A percentile compares a stretch with the other conserved stretches of the same genome.
phyloP scores from a whole-genome alignment of 2,329 filamentous ascomycete genomes.

The Ophiostoma quercus region DNA sequence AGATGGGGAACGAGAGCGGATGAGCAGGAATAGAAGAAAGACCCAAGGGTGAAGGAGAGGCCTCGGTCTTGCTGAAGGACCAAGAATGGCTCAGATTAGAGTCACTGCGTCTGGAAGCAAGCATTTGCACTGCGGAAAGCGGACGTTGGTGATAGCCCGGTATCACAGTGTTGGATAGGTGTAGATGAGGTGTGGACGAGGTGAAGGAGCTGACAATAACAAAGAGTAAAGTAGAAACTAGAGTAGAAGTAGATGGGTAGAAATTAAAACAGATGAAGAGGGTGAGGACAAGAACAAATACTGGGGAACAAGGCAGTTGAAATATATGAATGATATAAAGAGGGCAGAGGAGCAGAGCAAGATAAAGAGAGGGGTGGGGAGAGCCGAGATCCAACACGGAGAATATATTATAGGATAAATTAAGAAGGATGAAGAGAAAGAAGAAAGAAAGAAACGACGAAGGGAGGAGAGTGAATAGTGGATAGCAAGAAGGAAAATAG shows the following conservation, averaged over 20 bases:
- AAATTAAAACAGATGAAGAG: slow-evolving; percentile 10
- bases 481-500: neutral
- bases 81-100: slow-evolving; percentile 49
- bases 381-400: neutral
- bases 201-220: neutral
- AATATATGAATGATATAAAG: slow-evolving; percentile 10
- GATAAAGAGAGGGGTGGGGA: neutral
- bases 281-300: slow-evolving; percentile 6
- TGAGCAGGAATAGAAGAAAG: slow-evolving; percentile 42
- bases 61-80: slow-evolving; percentile 50
- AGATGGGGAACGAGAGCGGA: slow-evolving; percentile 37
- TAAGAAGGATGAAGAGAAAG: neutral
- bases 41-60: slow-evolving; percentile 34
- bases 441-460: neutral
- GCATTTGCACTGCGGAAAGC: slow-evolving; percentile 41
- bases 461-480: neutral
- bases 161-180: neutral
- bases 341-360: neutral
- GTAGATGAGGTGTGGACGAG: neutral
- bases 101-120: slow-evolving; percentile 51
- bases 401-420: neutral
- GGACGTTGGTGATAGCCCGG: slow-evolving; percentile 30
- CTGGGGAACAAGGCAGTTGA: slow-evolving; percentile 8
- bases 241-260: neutral
- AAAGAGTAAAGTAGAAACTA: neutral